Evolutionary conservation across 208 protist genomes (phyloP), one percentile per base, ranked within the genome.

Genomic region (Leishmania guyanensis): DNA sequence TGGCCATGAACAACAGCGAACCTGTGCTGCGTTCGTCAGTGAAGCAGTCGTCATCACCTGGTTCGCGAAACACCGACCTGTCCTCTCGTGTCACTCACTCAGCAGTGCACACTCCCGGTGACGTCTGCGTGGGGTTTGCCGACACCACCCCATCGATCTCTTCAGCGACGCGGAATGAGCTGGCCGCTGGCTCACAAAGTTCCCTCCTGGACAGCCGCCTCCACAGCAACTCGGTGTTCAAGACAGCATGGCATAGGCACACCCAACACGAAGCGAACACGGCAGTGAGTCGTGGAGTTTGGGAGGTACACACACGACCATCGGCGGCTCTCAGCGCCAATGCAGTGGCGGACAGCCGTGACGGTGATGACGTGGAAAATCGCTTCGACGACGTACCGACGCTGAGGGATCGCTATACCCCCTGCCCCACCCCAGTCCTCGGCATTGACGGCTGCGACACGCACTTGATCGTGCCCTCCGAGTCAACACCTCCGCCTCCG

Each of bases 401-500:
- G 66, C 74, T 54, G 72, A 39, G 62, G 26, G 53, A 29, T 56
- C 4, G 17, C 26, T 60, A 69, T 36, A 16, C 66, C 5, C 26
- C 43, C 43, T 36, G 22, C 29, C 68, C 53, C 14, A 58, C 56
- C n/a, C 58, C 80, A 8, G 68, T 79, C 12, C 36, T 77, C 71
- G 36, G 33, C 20, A n/a, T 60, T 14, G 56, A 51, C 48, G 79
- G 14, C 75, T 60, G 54, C 50, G 14, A 51, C 8, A 76, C 33
- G 17, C 48, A 33, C 36, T 77, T 76, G 9, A 76, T 64, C n/a
- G 68, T 65, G 56, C 77, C 75, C 46, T 75, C 80, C 14, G 80
- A 75, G 33, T 76, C 80, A 5, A 79, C 65, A 4, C 77, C 68
- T 8, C 80, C 75, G 65, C 64, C 36, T 56, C 75, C 33, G 26